phyloP scores from a whole-genome alignment of 495 filamentous ascomycete species.

The Hyaloscypha bicolor region DNA sequence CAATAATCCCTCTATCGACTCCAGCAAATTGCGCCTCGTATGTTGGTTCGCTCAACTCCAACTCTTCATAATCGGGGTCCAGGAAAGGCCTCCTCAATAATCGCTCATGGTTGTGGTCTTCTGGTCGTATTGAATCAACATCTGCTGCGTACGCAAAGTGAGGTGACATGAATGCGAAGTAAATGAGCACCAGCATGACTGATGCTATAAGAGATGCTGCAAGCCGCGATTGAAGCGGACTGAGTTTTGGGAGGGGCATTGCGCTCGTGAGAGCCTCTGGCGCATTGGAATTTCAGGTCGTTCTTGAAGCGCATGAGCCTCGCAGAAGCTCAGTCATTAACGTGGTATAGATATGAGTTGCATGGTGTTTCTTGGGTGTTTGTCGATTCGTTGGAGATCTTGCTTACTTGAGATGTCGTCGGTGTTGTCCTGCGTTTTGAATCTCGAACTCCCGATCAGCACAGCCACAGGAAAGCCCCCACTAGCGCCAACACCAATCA shows the following conservation, averaged over 20 bases:
- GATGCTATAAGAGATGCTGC: constrained; percentile 63
- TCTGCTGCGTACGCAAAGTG: constrained; percentile 60
- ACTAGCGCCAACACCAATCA: background rate
- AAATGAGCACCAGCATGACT: constrained; percentile 55
- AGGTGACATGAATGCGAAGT: constrained; percentile 54
- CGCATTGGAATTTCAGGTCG: constrained; percentile 20
- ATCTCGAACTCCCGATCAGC: constrained; percentile 17
- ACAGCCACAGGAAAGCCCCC: background rate
- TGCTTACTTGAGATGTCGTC: constrained; percentile 16
- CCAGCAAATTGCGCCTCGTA: constrained; percentile 36
- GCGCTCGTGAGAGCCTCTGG: constrained; percentile 17
- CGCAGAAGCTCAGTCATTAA: background rate
- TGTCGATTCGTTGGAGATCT: background rate
- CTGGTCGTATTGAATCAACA: constrained; percentile 42
- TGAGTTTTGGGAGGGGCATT: constrained; percentile 39
- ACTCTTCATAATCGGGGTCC: constrained; percentile 40
- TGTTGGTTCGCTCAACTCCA: constrained; percentile 33
- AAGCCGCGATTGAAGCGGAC: constrained; percentile 69
- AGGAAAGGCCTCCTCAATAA: constrained; percentile 36
- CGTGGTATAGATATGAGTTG: background rate
- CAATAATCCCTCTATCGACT: constrained; percentile 62
- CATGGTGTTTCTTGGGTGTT: background rate
- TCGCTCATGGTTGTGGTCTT: constrained; percentile 50
- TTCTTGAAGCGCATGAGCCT: background rate
- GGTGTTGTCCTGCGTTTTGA: constrained; percentile 5